Evolutionary conservation across 2,329 filamentous ascomycete species (phyloP).

Genomic region (Penicillium sp.): DNA sequence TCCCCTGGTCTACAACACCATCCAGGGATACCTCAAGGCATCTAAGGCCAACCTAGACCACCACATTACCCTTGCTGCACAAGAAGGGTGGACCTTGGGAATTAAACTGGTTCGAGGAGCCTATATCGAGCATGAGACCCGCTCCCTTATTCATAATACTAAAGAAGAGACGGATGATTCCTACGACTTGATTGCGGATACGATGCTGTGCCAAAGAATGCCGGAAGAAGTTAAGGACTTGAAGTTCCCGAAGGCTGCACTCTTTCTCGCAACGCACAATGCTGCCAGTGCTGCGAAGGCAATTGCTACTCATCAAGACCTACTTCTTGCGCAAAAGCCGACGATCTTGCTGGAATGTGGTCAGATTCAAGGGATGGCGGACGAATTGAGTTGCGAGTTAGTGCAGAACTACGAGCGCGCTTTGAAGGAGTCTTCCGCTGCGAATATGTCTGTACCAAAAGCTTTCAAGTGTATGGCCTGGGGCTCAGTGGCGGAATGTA

Average conservation of each 20-base stretch:
- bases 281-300: conserved; percentile 47
- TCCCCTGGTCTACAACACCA: conserved; percentile 44
- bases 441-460: conserved; percentile 38
- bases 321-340: conserved; percentile 42
- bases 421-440: conserved; percentile 17
- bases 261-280: conserved; percentile 58
- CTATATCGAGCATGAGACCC: conserved; percentile 44
- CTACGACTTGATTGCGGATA: conserved; percentile 53
- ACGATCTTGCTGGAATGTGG: conserved; percentile 57
- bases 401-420: conserved; percentile 33
- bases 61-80: conserved; percentile 40
- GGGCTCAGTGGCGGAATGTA: conserved; percentile 54
- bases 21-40: conserved; percentile 49
- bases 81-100: conserved; percentile 43
- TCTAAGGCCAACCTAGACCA: conserved; percentile 39
- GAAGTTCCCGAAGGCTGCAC: conserved; percentile 35
- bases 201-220: conserved; percentile 45
- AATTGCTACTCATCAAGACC: conserved; percentile 32
- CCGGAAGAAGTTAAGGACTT: conserved; percentile 32
- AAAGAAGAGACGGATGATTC: conserved; percentile 41
- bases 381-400: conserved; percentile 68
- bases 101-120: conserved; percentile 50
- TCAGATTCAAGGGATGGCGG: conserved; percentile 88
- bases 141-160: conserved; percentile 38
- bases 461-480: conserved; percentile 57